Evolutionary conservation across 371 early-diverging fungal species (phyloP).

Genomic region (Syncephalis plumigaleata): DNA sequence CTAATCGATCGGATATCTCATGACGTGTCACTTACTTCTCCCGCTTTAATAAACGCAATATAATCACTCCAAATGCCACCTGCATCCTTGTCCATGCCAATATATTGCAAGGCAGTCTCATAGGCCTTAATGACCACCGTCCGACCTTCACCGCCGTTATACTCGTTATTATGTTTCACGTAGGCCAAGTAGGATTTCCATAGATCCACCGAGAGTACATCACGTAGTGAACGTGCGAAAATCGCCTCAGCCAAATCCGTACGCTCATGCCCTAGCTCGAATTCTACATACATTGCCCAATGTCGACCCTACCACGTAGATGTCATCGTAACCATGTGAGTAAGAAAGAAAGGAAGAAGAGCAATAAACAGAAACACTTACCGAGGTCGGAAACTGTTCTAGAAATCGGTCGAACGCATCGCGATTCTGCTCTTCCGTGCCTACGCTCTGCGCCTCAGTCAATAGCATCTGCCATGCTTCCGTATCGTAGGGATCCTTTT

Average conservation of each 20-base stretch:
- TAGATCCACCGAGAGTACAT: conserved; percentile 67
- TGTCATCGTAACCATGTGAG: neutral
- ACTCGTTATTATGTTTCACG: conserved; percentile 50
- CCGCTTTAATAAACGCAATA: conserved; percentile 57
- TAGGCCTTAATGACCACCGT: conserved; percentile 62
- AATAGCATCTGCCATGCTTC: conserved; percentile 53
- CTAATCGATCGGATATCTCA: too few species aligned
- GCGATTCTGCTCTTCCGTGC: conserved; percentile 37
- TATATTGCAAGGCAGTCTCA: conserved; percentile 70
- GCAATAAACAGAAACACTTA: conserved; percentile 26
- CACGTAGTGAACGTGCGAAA: conserved; percentile 65
- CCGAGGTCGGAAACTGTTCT: conserved; percentile 70
- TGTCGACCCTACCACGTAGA: conserved; percentile 46
- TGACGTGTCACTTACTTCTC: conserved; percentile 37
- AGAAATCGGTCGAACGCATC: conserved; percentile 56
- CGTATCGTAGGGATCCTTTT: conserved; percentile 32
- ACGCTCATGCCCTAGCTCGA: conserved; percentile 61
- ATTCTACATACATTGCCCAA: conserved; percentile 71
- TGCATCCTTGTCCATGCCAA: conserved; percentile 82
- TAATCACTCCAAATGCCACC: conserved; percentile 84
- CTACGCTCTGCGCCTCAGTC: conserved; percentile 29
- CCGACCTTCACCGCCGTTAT: conserved; percentile 24
- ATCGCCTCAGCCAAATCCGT: conserved; percentile 63
- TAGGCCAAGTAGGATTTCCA: conserved; percentile 82
- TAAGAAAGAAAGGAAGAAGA: neutral